phyloP scores from a whole-genome alignment of 495 filamentous ascomycete species.

The Hyphodiscus hymeniophilus region DNA sequence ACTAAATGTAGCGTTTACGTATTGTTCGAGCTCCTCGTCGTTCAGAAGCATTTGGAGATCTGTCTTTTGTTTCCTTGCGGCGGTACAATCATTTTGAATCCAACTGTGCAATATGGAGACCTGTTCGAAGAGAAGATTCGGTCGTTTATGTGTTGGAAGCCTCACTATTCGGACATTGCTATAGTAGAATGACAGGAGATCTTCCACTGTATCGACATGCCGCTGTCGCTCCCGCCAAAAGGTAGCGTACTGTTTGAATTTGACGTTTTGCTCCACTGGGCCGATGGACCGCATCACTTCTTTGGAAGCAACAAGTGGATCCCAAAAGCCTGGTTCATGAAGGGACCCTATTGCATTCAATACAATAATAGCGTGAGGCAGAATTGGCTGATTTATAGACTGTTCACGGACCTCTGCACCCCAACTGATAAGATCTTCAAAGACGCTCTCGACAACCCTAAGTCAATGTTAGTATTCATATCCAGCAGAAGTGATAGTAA shows the following conservation, averaged over 20 bases:
- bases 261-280: slow-evolving; percentile 20
- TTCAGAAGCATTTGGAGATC: slow-evolving; percentile 25
- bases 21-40: slow-evolving; percentile 27
- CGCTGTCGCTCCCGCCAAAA: slow-evolving; percentile 25
- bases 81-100: slow-evolving; percentile 7
- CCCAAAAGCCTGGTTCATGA: slow-evolving; percentile 34
- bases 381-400: slow-evolving; percentile 38
- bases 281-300: slow-evolving; percentile 27
- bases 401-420: slow-evolving; percentile 25
- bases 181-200: slow-evolving; percentile 32
- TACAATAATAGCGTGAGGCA: slow-evolving; percentile 40
- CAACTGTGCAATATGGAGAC: slow-evolving; percentile 15
- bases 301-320: slow-evolving; percentile 33
- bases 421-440: slow-evolving; percentile 28
- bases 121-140: slow-evolving; percentile 17
- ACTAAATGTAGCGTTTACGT: slow-evolving; percentile 30
- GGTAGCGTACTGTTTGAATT: slow-evolving; percentile 24
- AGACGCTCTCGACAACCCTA: slow-evolving; percentile 16
- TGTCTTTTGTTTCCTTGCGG: slow-evolving; percentile 17
- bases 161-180: slow-evolving; percentile 18
- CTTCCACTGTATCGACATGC: slow-evolving; percentile 22
- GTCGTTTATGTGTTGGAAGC: slow-evolving; percentile 16
- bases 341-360: slow-evolving; percentile 31
- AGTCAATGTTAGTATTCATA: background rate
- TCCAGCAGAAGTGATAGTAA: background rate